Evolutionary conservation across 164 flowering plant genomes (phyloP), one percentile per base, ranked within the genome.

Genomic region (Warburgia ugandensis): DNA sequence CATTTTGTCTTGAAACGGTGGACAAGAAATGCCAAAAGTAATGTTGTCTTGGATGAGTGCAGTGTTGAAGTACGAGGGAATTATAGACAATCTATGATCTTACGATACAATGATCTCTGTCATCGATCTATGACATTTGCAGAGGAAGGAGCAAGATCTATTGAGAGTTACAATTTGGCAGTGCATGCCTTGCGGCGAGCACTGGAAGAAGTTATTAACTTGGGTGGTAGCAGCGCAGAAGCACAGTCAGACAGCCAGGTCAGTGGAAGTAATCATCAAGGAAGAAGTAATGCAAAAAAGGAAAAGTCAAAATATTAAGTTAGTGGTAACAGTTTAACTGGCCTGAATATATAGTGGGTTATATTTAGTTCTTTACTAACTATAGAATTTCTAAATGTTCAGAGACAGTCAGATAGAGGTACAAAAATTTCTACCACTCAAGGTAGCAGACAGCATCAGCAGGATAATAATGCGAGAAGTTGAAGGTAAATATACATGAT

Each of bases 51-150:
- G 10, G 48, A 44, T 21, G 48, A 23, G 4, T 17, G 29, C 27
- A 6, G 14, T 7, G 2, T 27, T 27, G 52, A 47, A 47, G 22
- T 37, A 26, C 32, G n/a, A 19, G 45, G 39, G 3, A 33, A 38
- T 28, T 35, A 36, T 56, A 13, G 46, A 37, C 50, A 56, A 29
- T 56, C 52, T 8, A 16, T 47, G 19, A 28, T 30, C 3, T 10
- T 37, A 36, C 41, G 31, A 5, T 56, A 22, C 16, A 56, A 36
- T 47, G 52, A 56, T 56, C 50, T 56, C 5, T 56, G 52, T 27
- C 23, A 47, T 4, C 52, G 26, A 13, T 32, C 42, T 9, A 46
- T 56, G 8, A 35, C 20, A 9, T 25, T 56, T 36, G 60, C 60
- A 1, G 44, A 46, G 29, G 38, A 56, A n/a, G 60, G 52, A 32